phyloP scores from a whole-genome alignment of 129 eudicot species.

The Daucus carota region DH1_v3.0 NC_030386.2:15364001-15364500 shows the following conservation, averaged over 20 bases:
- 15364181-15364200: neutral
- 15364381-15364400: constrained; percentile 87
- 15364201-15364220: neutral
- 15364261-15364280: neutral
- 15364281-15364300: neutral
- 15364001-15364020: constrained; percentile 19
- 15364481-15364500: constrained; percentile 91
- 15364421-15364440: constrained; percentile 94
- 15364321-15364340: neutral
- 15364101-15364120: constrained; percentile 86
- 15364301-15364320: neutral
- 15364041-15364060: constrained; percentile 36
- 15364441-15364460: constrained; percentile 76
- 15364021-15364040: constrained; percentile 25
- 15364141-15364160: neutral
- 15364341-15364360: constrained; percentile 18
- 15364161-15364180: neutral
- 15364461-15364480: constrained; percentile 78
- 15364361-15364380: constrained; percentile 92
- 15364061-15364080: constrained; percentile 54
- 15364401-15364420: constrained; percentile 72
- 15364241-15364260: neutral
- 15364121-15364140: constrained; percentile 63
- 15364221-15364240: neutral
- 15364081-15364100: constrained; percentile 54